Evolutionary conservation across 352 stramenopile species (phyloP).

Genomic region (Stramenopiles sp.): DNA sequence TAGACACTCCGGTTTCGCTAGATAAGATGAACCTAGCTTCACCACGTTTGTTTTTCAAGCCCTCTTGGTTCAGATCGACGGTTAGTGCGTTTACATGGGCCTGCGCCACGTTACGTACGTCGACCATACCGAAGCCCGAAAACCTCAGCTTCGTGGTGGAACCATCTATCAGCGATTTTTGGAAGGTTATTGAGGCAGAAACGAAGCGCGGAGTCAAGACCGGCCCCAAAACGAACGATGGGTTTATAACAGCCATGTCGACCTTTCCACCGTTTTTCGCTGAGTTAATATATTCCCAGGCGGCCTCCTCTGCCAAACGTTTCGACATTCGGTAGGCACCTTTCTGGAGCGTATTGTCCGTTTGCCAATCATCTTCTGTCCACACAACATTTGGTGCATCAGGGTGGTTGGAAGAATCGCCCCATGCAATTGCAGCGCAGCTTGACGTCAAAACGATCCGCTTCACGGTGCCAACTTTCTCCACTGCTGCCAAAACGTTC

Average conservation of each 20-base stretch:
- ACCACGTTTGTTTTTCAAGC: no score
- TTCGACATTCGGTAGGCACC: slow-evolving; percentile 27
- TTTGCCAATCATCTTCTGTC: slow-evolving; percentile 21
- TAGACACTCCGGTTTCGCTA: no score
- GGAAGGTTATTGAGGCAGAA: no score
- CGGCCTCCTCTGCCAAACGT: slow-evolving; percentile 28
- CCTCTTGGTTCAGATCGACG: no score
- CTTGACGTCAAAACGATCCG: slow-evolving; percentile 30
- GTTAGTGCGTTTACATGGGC: slow-evolving; percentile 25
- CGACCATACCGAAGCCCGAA: slow-evolving; percentile 21
- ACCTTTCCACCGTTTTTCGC: slow-evolving; percentile 13
- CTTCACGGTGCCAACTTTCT: slow-evolving; percentile 24
- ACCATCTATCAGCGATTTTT: no score
- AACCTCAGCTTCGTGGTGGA: no score
- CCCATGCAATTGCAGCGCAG: slow-evolving; percentile 26
- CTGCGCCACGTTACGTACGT: slow-evolving; percentile 28
- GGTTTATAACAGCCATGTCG: slow-evolving; percentile 28
- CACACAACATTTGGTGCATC: slow-evolving; percentile 20
- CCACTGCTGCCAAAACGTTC: slow-evolving; percentile 25
- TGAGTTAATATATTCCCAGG: slow-evolving; percentile 27
- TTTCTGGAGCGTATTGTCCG: slow-evolving; percentile 16
- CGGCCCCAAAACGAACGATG: slow-evolving; percentile 23
- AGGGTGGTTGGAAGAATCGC: slow-evolving; percentile 21
- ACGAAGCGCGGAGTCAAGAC: no score
- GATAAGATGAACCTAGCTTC: no score